A percentile compares a stretch with the other conserved stretches of the same genome.
Evolutionary conservation across 2,329 filamentous ascomycete species (phyloP).

Genomic region (Nemania sp.): DNA sequence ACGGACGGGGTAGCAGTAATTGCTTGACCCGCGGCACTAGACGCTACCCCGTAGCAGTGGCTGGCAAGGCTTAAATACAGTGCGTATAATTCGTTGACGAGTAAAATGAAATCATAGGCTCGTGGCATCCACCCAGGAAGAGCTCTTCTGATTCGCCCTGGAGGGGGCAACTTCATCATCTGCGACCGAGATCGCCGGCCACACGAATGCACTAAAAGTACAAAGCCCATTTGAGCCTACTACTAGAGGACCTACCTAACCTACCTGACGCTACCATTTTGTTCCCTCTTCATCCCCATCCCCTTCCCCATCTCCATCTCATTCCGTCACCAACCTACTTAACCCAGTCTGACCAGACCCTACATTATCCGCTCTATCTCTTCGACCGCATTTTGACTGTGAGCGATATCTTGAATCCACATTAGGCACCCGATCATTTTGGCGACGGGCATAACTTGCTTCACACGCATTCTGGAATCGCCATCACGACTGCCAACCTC

Average conservation of each 20-base stretch:
- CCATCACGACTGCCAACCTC: background rate
- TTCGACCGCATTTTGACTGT: background rate
- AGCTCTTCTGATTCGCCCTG: slow-evolving; percentile 39
- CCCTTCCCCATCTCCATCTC: slow-evolving; percentile 13
- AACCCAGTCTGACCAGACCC: slow-evolving; percentile 1
- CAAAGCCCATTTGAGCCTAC: background rate
- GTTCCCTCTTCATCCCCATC: background rate
- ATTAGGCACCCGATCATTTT: background rate
- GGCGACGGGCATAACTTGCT: background rate
- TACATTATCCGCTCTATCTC: slow-evolving; percentile 1
- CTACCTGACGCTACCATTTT: too few relatives aligned
- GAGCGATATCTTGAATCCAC: slow-evolving; percentile 2
- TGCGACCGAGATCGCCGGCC: slow-evolving; percentile 42
- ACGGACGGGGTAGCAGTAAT: too few relatives aligned
- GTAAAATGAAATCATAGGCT: slow-evolving; percentile 40
- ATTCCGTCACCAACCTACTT: background rate
- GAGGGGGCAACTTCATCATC: slow-evolving; percentile 28
- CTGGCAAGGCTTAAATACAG: slow-evolving; percentile 17
- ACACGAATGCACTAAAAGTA: slow-evolving; percentile 29
- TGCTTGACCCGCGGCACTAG: too few relatives aligned
- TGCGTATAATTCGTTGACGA: slow-evolving; percentile 30
- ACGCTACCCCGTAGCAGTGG: too few relatives aligned
- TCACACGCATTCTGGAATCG: slow-evolving; percentile 1
- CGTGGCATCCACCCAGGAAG: slow-evolving; percentile 5
- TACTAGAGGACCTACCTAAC: too few relatives aligned